Conservation (phyloP, 768 basidiomycete genomes). For the Russula foetens region DNA sequence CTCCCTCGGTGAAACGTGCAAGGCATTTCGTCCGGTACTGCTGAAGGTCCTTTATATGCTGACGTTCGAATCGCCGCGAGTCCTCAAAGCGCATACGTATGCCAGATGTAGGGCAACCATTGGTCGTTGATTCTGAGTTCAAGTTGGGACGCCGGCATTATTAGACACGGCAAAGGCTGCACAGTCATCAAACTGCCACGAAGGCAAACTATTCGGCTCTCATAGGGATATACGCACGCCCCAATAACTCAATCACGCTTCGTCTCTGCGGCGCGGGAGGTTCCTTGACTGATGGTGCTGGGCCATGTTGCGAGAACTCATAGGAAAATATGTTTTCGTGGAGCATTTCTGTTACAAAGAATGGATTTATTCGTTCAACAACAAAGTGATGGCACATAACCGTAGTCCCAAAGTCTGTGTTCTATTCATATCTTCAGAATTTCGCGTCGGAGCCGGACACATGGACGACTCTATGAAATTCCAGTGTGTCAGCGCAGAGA, state of each 20-base stretch:
- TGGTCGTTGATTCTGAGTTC: not conserved
- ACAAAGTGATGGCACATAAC: too few relatives aligned
- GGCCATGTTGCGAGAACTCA: too few relatives aligned
- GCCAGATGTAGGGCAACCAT: not conserved
- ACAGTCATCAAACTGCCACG: not conserved
- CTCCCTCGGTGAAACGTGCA: too few relatives aligned
- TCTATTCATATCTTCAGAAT: not conserved
- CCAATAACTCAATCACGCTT: too few relatives aligned
- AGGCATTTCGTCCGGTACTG: not conserved
- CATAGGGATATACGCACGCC: not conserved
- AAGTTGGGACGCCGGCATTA: not conserved
- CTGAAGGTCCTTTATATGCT: not conserved
- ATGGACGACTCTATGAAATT: slow-evolving; percentile 42
- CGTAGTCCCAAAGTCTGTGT: not conserved
- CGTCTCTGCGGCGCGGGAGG: too few relatives aligned
- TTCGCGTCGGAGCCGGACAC: slow-evolving; percentile 33
- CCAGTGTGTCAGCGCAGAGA: not conserved
- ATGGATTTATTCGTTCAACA: not conserved
- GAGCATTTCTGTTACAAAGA: not conserved
- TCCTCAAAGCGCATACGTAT: not conserved
- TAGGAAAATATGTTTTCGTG: too few relatives aligned
- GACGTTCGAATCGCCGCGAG: not conserved
- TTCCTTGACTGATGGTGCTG: too few relatives aligned
- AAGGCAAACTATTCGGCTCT: not conserved
- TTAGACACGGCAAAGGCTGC: not conserved